Percentiles rank a stretch among this genome's conserved stretches.
Evolutionary conservation across 768 basidiomycete genomes (phyloP).

Genomic region (Suillus americanus): DNA sequence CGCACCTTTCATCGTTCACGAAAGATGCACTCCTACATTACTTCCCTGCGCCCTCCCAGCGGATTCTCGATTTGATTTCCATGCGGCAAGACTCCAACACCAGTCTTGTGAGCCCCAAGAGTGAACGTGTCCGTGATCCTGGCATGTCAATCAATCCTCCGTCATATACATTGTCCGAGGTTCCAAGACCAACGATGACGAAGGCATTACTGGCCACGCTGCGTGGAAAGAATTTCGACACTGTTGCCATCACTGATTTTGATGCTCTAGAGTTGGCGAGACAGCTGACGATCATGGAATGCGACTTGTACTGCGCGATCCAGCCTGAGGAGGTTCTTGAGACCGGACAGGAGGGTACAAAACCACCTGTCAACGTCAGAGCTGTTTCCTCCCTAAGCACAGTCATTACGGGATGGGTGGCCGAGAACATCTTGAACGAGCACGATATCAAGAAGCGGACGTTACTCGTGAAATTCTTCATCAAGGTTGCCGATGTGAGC

Average conservation of each 20-base stretch:
- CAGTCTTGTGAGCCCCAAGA: conserved; percentile 52
- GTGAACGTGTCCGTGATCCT: conserved; percentile 69
- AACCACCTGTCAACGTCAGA: conserved; percentile 68
- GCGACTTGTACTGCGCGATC: conserved; percentile 81
- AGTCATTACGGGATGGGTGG: conserved; percentile 92
- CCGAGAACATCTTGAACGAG: conserved; percentile 91
- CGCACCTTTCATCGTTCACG: conserved; percentile 58
- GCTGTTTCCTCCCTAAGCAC: conserved; percentile 89
- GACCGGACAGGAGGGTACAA: conserved; percentile 69
- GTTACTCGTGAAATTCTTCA: conserved; percentile 81
- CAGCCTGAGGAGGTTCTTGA: conserved; percentile 87
- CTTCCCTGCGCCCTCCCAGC: conserved; percentile 69
- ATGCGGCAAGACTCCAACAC: conserved; percentile 51
- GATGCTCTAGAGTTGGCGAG: conserved; percentile 90
- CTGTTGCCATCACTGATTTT: conserved; percentile 83
- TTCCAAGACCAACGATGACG: conserved; percentile 86
- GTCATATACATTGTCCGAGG: conserved; percentile 51
- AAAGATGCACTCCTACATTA: conserved; percentile 57
- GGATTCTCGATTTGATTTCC: conserved; percentile 67
- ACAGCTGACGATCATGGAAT: conserved; percentile 94
- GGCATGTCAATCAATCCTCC: conserved; percentile 74
- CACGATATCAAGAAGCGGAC: conserved; percentile 84
- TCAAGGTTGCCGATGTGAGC: conserved; percentile 89
- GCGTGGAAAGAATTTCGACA: conserved; percentile 60
- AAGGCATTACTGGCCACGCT: conserved; percentile 71